Evolutionary conservation across 495 filamentous ascomycete genomes (phyloP), one percentile per base, ranked within the genome.

Genomic region (Xylaria venustula): DNA sequence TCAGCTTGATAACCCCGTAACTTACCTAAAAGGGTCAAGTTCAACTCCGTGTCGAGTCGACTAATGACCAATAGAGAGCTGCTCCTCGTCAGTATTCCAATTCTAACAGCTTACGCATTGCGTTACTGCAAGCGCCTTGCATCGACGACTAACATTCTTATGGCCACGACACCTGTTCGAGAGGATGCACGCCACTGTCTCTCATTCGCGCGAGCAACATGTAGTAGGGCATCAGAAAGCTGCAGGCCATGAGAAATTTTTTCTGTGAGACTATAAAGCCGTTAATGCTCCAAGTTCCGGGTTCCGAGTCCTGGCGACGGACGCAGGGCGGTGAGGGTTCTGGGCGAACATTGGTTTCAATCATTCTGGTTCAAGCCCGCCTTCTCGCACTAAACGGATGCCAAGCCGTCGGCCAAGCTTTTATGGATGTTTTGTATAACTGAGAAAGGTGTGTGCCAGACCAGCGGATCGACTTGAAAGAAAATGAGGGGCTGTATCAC

Each of bases 381-480:
- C 23, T 51, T 44, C 23, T 40, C 47, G n/a, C 23, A 23, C 23
- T 41, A 17, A 14, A 37, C 37, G 1, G 17, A 36, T 45, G 47
- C 56, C 56, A 59, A 52, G 56, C 26, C 11, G 26, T 26, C 15
- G 19, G 47, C 57, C 57, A 60, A 60, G 57, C 36, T 36, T 52
- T 34, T 12, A 34, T 26, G 36, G 46, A 49, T 52, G 36, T 60
- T n/a, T 52, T 50, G 46, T 52, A 23, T 30, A 28, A 58, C 36
- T 7, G n/a, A n/a, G n/a, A 19, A 32, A 45, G 26, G 22, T 45
- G 57, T 52, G 47, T 44, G 37, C 47, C 57, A 60, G 14, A 36
- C 45, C 34, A 26, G 47, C 57, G 57, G 49, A 52, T 52, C 49
- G 20, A 60, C 57, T n/a, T 46, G 36, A 36, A n/a, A 20, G 57